Base-by-base conservation (phyloP, 2,329 filamentous ascomycete species). In the Phoma sp. region DNA sequence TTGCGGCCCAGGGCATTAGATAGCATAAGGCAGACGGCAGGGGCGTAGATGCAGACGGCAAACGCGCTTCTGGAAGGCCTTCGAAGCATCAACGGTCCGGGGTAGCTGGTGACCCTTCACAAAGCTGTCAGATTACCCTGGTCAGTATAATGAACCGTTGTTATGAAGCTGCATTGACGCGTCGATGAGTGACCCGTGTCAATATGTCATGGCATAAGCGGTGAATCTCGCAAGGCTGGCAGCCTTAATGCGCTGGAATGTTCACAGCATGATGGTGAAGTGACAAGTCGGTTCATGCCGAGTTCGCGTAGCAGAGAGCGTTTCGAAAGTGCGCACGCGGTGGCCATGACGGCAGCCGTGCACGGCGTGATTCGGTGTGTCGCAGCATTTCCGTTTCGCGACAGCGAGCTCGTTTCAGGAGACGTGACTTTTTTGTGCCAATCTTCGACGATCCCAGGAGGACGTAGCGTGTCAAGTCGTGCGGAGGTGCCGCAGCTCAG, bases 311-410 rank as follows among this genome's bases (percentile, higher is more conserved):
- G 56, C 60, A 62, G 52, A 52, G 11, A 25, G 22, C 47, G 63
- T 66, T 66, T 66, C 63, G 59, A 55, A 55, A 37, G 25, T 25
- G 52, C 23, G 46, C 52, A 55, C 18, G 46, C 45, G 46, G 43
- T 37, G 46, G 24, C 45, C 46, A 47, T 37, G 47, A 55, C 46
- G 18, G 38, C 33, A 37, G 14, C 41, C 13, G 11, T 29, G 36
- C 25, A 24, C 8, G 41, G 7, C 33, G 23, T 52, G 32, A 65
- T 58, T 63, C 52, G 58, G 44, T 48, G 41, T 10, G 23, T 43
- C 41, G 50, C 55, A 56, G 57, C 47, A 44, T 55, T 48, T 57
- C 39, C 61, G 66, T 69, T 69, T 70, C 62, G 65, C 25, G 49
- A 53, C 48, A 42, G 47, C 42, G 57, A 50, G 56, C 44, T 49